phyloP scores from a whole-genome alignment of 805 yeast species.

The Henningerozyma blattae region DNA sequence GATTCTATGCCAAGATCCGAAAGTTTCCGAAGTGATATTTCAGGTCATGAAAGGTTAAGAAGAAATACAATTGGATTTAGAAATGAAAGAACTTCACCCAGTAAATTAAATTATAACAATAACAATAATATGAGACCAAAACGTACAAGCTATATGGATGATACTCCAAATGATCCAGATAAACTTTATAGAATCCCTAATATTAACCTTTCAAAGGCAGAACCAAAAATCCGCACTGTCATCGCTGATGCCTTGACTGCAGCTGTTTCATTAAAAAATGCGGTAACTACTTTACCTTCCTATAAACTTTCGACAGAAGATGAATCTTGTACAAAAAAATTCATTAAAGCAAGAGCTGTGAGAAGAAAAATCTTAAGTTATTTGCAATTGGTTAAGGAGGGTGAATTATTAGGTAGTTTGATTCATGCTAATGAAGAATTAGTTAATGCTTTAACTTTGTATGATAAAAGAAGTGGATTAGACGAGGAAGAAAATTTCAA shows the following conservation, averaged over 20 bases:
- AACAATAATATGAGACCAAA: too few relatives aligned
- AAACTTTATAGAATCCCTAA: slow-evolving; percentile 46
- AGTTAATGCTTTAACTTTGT: slow-evolving; percentile 57
- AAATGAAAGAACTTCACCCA: too few relatives aligned
- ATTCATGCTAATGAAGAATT: slow-evolving; percentile 86
- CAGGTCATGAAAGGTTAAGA: too few relatives aligned
- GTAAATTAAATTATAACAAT: too few relatives aligned
- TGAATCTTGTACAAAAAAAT: slow-evolving; percentile 44
- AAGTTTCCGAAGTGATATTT: too few relatives aligned
- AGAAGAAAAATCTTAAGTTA: slow-evolving; percentile 73
- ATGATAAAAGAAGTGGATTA: slow-evolving; percentile 43
- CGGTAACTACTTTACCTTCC: slow-evolving; percentile 33
- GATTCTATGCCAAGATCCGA: too few relatives aligned
- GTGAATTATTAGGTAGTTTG: slow-evolving; percentile 78
- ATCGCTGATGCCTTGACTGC: slow-evolving; percentile 69
- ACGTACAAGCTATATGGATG: too few relatives aligned
- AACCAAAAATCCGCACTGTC: slow-evolving; percentile 35
- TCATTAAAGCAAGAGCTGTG: slow-evolving; percentile 61
- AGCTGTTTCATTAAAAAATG: slow-evolving; percentile 57
- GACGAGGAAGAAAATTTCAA: slow-evolving; percentile 31
- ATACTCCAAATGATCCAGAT: too few relatives aligned
- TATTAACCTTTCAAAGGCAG: slow-evolving; percentile 57
- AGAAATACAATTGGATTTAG: too few relatives aligned
- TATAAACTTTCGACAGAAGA: slow-evolving; percentile 55
- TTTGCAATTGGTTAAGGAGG: slow-evolving; percentile 73